phyloP scores from a whole-genome alignment of 345 rosid genomes.

The thale cress (Arabidopsis thaliana) region DNA sequence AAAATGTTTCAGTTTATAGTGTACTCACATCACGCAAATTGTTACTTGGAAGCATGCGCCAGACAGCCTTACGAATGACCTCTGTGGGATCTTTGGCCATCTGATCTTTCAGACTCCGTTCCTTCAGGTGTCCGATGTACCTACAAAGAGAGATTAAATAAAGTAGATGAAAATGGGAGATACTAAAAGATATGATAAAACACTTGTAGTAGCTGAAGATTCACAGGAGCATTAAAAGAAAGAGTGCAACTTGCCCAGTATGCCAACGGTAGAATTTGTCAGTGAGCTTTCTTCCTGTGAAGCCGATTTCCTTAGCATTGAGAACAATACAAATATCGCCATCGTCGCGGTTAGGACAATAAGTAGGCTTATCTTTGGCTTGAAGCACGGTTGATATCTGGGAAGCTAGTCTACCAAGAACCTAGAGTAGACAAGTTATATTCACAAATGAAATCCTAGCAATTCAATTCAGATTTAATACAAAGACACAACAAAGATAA shows the following conservation, averaged over 20 bases:
- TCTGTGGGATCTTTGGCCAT: slow-evolving; percentile 95
- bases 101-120: slow-evolving; percentile 94
- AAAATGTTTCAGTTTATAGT: not conserved
- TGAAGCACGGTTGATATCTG: slow-evolving; percentile 89
- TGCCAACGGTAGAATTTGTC: slow-evolving; percentile 93
- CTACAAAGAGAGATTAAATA: slow-evolving; percentile 46
- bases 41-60: slow-evolving; percentile 98
- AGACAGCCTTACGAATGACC: slow-evolving; percentile 95
- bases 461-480: not conserved
- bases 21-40: slow-evolving; percentile 89
- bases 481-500: not conserved
- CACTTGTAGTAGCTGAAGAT: slow-evolving; percentile 1
- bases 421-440: slow-evolving; percentile 47
- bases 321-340: slow-evolving; percentile 97
- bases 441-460: not conserved
- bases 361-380: slow-evolving; percentile 97
- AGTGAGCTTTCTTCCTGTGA: slow-evolving; percentile 92
- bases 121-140: slow-evolving; percentile 88
- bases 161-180: slow-evolving; percentile 3
- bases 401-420: slow-evolving; percentile 96
- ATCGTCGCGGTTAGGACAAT: slow-evolving; percentile 86
- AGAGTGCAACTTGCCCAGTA: slow-evolving; percentile 70
- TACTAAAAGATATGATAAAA: not conserved
- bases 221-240: not conserved
- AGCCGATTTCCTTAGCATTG: slow-evolving; percentile 87